A percentile compares a stretch with the other conserved stretches of the same genome.
Evolutionary conservation across 306 rosid species (phyloP).

Genomic region (Elaeagnus macrophylla): DNA sequence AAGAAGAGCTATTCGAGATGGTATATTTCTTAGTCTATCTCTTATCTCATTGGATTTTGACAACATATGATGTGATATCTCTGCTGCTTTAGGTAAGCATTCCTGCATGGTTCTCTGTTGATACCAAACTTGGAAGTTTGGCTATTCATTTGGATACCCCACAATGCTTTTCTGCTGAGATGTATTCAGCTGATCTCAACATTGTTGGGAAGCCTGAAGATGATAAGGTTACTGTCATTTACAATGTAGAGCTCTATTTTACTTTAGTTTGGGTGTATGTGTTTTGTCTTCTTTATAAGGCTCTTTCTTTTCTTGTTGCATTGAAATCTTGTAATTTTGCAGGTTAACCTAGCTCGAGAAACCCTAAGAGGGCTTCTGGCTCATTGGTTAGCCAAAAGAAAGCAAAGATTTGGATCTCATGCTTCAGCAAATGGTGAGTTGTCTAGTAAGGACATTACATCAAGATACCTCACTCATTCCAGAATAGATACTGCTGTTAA

Average conservation of each 20-base stretch:
- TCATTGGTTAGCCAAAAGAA: conserved; percentile 79
- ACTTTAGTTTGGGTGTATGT: neutral
- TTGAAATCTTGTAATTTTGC: conserved; percentile 18
- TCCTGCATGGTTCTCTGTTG: conserved; percentile 97
- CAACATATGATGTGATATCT: conserved; percentile 19
- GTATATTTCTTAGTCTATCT: conserved; percentile 32
- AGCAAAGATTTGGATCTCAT: conserved; percentile 62
- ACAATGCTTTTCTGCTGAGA: conserved; percentile 94
- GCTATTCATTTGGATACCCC: conserved; percentile 93
- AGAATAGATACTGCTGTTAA: conserved; percentile 64
- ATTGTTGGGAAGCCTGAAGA: conserved; percentile 92
- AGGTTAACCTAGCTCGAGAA: conserved; percentile 93
- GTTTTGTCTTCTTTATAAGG: neutral
- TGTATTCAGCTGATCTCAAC: conserved; percentile 90
- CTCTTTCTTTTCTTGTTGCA: neutral
- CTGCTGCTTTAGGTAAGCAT: conserved; percentile 76
- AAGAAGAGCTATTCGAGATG: conserved; percentile 91
- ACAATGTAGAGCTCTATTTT: conserved; percentile 5
- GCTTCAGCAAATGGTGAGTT: conserved; percentile 76
- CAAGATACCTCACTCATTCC: conserved; percentile 68
- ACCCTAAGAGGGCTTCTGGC: conserved; percentile 93
- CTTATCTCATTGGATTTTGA: conserved; percentile 13
- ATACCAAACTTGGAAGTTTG: conserved; percentile 92
- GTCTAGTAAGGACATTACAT: conserved; percentile 63
- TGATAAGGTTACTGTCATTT: conserved; percentile 64